Base-by-base conservation (phyloP, 2,329 filamentous ascomycete species). In the Colletotrichum graminicola region DNA sequence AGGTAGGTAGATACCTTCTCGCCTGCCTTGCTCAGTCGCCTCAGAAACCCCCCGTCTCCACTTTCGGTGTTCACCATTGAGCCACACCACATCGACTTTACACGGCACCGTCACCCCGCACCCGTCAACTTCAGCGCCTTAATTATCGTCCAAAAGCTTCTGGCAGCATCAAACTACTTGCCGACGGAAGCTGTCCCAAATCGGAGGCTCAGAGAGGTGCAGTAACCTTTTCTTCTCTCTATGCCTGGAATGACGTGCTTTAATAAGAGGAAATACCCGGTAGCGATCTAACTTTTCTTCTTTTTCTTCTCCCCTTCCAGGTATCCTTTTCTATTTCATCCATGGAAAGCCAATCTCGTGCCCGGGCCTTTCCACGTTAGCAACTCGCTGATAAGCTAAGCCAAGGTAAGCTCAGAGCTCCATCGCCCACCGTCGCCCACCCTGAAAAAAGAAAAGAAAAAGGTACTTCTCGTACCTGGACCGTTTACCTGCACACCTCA, bases 91-190 rank as follows among this genome's bases (percentile, higher is more conserved):
- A 47, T 55, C 32, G 43, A 62, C 60, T 21, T 51, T n/a, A 18
- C n/a, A 52, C 36, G 32, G 36, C 51, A 68, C 65, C 52, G 43
- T 67, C 68, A 63, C 64, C 64, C 68, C 51, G 57, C 64, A 67
- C 64, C 36, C 41, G 26, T 60, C 51, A 66, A 32, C 60, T 62
- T 16, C 34, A 52, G 47, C 21, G 56, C 56, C 45, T 62, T 11
- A 45, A 45, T 47, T 62, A 52, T 62, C 41, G 49, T 45, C 61
- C 66, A 59, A 59, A 69, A 57, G 52, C 62, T 69, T 66, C 52
- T 52, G 45, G 32, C 45, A 55, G 61, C 52, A 57, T 57, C 54
- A 45, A 68, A 54, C 62, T 34, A 39, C 45, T 47, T 62, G 45
- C 61, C 45, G 10, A 36, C 39, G 55, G 51, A 63, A 55, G 60